Percentiles rank a stretch among this genome's conserved stretches.
Conservation (phyloP, 2,329 filamentous ascomycete genomes). For the Claviceps spartinae region DNA sequence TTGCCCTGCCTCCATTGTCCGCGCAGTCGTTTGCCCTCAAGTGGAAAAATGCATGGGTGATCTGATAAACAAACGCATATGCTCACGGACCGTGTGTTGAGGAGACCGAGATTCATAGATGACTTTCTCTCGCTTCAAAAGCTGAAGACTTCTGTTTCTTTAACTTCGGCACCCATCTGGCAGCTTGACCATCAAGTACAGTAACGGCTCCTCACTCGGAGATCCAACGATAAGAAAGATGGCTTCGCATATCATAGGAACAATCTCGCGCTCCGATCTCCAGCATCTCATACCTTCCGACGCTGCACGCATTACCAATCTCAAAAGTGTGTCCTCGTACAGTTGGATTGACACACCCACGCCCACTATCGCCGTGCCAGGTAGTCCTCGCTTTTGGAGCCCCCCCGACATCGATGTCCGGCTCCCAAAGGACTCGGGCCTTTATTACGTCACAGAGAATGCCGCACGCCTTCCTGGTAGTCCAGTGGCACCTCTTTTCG, state of each 20-base stretch:
- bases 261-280: not conserved
- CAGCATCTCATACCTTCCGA: not conserved
- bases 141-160: no score
- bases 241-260: not conserved
- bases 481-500: slow-evolving; percentile 34
- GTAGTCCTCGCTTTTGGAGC: slow-evolving; percentile 22
- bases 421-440: slow-evolving; percentile 25
- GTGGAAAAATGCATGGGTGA: no score
- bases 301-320: slow-evolving; percentile 19
- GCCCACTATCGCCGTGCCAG: slow-evolving; percentile 32
- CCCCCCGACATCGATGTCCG: slow-evolving; percentile 12
- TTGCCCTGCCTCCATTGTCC: no score
- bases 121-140: no score
- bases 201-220: not conserved
- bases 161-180: no score
- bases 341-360: slow-evolving; percentile 30
- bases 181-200: no score
- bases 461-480: slow-evolving; percentile 27
- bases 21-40: no score
- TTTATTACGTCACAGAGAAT: slow-evolving; percentile 31
- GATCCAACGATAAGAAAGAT: not conserved
- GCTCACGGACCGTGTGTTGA: no score
- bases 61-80: no score
- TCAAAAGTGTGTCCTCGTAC: slow-evolving; percentile 32
- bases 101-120: no score